Base-by-base conservation (phyloP, 306 rosid genomes). In the Abrus pulchellus region DNA sequence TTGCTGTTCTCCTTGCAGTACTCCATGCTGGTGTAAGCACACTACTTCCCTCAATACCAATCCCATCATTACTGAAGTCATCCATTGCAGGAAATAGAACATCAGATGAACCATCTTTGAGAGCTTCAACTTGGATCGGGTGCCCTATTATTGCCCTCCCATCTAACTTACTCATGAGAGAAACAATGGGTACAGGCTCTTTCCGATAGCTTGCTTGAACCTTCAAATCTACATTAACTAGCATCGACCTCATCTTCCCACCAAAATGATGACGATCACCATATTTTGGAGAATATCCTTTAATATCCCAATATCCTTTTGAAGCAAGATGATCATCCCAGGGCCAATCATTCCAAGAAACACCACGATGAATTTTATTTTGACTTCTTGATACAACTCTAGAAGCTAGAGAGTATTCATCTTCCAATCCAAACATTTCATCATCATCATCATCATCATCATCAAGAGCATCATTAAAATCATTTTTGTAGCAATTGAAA, bases 91-190 rank as follows among this genome's bases (percentile, higher is more conserved):
- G 72, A 78, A 94, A 71, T 77, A 92, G 91, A 50, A 75, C 49
- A 78, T 88, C 89, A 60, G 97, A 83, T n/a, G 88, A 85, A 73
- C 97, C 97, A 60, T 90, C 92, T 80, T 87, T 91, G 27, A 94
- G 85, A 63, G 89, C 72, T 76, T 90, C 97, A 68, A 94, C 86
- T 80, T 89, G 97, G 78, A 94, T 87, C 1, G 98, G 97, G 82
- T 94, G 98, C 76, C 98, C 98, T 45, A 92, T 87, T n/a, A 94
- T 88, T 55, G 97, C 97, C 85, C 85, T 89, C 81, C 98, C 97
- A 72, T 94, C 93, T 57, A 94, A 78, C 90, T 94, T 94, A 50
- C 98, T 92, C 93, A 82, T 89, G 41, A 94, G 90, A 85, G 97
- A 94, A 84, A 94, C 93, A 60, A 94, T 87, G 78, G 98, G 98